Evolutionary conservation across 2,329 filamentous ascomycete genomes (phyloP), one percentile per base, ranked within the genome.

Genomic region (Pseudocercospora vitis): DNA sequence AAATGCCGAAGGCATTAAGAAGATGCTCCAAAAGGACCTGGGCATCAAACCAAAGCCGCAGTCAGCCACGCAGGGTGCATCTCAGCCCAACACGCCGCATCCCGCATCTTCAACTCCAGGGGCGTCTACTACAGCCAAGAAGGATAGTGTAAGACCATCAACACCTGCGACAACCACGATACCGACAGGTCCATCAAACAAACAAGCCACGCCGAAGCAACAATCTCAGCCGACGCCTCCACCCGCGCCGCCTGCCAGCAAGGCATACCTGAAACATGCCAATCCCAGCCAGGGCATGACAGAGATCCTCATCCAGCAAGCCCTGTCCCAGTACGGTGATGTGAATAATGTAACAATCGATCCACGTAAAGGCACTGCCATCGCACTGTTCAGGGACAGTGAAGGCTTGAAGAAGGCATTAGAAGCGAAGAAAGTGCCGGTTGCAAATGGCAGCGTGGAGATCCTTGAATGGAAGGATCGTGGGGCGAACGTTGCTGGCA

Each of bases 221-320:
- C 58, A 19, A 67, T 62, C 50, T 31, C 53, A 42, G 51, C 61
- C 56, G 49, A 61, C 60, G 50, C n/a, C 42, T 19, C n/a, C 19
- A 28, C 69, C 72, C 19, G 52, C 53, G 5, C 78, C 80, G n/a
- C n/a, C n/a, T n/a, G n/a, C n/a, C 6, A 63, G 58, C 14, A 86
- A 88, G 61, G 76, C 76, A 11, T 79, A 78, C 65, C 69, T 79
- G 51, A 79, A 79, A 58, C 76, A 79, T 57, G 76, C 76, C 26
- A 96, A 95, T 68, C 84, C 89, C 8, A 94, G 91, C 0, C 92
- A 96, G 68, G 92, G 92, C 11, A 88, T 96, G 42, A 96, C 90
- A 0, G 92, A 96, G 67, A 76, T 86, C 0, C 73, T 91, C 0
- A 82, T 97, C 1, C 85, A 87, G 63, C 81, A 87, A 61, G 85